A percentile compares a stretch with the other conserved stretches of the same genome.
phyloP scores from a whole-genome alignment of 2,329 filamentous ascomycete species.

The Botryotinia calthae region DNA sequence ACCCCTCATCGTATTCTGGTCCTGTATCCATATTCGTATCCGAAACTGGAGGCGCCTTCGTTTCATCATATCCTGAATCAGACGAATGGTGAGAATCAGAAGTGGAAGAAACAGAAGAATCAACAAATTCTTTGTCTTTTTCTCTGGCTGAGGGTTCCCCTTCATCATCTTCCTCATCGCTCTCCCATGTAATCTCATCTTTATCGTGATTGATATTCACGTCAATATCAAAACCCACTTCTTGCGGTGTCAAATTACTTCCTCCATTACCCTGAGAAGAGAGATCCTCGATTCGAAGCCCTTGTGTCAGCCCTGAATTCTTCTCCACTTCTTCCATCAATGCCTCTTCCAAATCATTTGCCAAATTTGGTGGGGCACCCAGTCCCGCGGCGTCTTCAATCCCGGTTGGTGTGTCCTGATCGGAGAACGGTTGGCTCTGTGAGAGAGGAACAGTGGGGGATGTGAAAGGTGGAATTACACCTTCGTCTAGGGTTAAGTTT shows the following conservation, averaged over 20 bases:
- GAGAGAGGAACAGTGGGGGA: background rate
- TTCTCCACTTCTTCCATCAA: slow-evolving; percentile 5
- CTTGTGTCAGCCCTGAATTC: background rate
- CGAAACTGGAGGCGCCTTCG: background rate
- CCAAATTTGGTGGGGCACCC: slow-evolving; percentile 1
- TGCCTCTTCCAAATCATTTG: slow-evolving; percentile 6
- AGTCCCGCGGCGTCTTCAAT: background rate
- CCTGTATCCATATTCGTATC: background rate
- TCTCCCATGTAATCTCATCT: slow-evolving; percentile 15
- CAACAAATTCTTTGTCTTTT: background rate
- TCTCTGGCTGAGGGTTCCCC: background rate
- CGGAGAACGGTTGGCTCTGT: background rate
- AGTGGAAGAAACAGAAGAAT: background rate
- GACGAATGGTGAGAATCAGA: background rate
- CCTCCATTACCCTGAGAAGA: background rate
- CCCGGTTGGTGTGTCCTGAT: background rate
- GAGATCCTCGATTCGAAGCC: background rate
- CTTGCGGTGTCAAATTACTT: background rate
- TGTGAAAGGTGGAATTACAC: slow-evolving; percentile 10
- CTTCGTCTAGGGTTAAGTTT: background rate
- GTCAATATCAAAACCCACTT: background rate
- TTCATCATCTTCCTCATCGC: background rate
- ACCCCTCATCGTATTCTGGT: background rate
- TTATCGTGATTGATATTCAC: background rate
- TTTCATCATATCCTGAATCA: slow-evolving; percentile 4